Conservation (phyloP, 176 grass and related monocot genomes). For the Typha latifolia region DNA sequence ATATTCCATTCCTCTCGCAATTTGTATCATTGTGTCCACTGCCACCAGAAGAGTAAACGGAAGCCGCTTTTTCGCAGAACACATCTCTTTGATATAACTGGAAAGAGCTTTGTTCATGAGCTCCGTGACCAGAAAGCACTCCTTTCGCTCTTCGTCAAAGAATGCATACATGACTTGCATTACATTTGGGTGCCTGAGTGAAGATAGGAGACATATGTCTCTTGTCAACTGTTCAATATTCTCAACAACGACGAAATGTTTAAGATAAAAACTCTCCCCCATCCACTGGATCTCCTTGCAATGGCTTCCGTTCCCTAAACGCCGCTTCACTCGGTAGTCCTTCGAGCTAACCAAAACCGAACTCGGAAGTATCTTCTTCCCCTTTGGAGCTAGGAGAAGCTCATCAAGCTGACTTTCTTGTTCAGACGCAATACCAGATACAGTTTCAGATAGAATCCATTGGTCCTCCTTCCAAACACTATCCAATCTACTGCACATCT, state of each 20-base stretch:
- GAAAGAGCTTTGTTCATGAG: conserved; percentile 24
- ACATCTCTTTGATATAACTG: conserved; percentile 14
- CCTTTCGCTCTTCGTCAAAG: conserved; percentile 14
- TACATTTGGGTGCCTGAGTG: conserved; percentile 8
- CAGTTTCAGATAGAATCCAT: conserved; percentile 16
- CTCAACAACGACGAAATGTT: background rate
- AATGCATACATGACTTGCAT: conserved; percentile 18
- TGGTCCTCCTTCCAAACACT: conserved; percentile 12
- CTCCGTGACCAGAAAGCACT: conserved; percentile 19
- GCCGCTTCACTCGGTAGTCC: conserved; percentile 14
- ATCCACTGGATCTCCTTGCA: conserved; percentile 26
- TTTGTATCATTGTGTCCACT: conserved; percentile 21
- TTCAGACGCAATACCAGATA: conserved; percentile 1
- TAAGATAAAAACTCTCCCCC: conserved; percentile 12
- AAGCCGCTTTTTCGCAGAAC: conserved; percentile 3
- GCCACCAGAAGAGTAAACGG: conserved; percentile 12
- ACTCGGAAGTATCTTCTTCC: conserved; percentile 9
- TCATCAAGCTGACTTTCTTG: conserved; percentile 13
- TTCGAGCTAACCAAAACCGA: conserved; percentile 10
- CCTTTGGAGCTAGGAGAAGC: conserved; percentile 3
- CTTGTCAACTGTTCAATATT: background rate
- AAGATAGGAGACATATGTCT: conserved; percentile 4
- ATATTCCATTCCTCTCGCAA: conserved; percentile 27
- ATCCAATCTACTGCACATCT: conserved; percentile 4
- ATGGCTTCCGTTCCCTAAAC: conserved; percentile 8